Evolutionary conservation across 2,329 filamentous ascomycete species (phyloP), one percentile per base, ranked within the genome.

Genomic region (Beauveria asiatica): DNA sequence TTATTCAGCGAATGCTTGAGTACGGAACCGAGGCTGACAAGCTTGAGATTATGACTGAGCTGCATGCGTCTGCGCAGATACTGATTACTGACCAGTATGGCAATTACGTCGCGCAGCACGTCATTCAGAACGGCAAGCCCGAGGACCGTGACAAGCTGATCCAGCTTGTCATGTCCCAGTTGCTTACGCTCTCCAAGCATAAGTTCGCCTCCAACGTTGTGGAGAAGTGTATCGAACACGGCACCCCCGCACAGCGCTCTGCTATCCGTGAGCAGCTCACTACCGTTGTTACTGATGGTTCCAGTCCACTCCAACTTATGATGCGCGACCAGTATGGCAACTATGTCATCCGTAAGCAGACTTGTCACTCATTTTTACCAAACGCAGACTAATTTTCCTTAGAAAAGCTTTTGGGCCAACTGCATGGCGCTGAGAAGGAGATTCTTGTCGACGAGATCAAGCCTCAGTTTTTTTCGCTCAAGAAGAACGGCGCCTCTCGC

Each of bases 141-240:
- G 84, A 87, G 60, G 91, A 97, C 68, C 84, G 86, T 21, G 79
- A 80, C 16, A 84, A 80, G 66, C 87, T 97, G 67, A 88, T 96
- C 60, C 75, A 80, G 27, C 78, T 91, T 51, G 87, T 97, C 64
- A 86, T 87, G 64, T 78, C 80, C 13, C 83, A 91, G 61, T 77
- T 96, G 2, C 74, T 96, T 44, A 76, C 77, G 1, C 86, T 91
- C 67, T 96, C 92, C 27, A 96, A 92, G 77, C 91, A 97, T 77
- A 99, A 99, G 72, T 95, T 90, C 69, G 93, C 94, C 0, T 97
- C 92, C 69, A 97, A 99, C 67, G 93, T 99, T 3, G 93, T 99
- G 0, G 94, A 99, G 74, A 93, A 91, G 73, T 96, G 92, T 70
- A 87, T 97, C 62, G 79, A 88, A 59, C 83, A 81, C 65, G 90